These are phyloP conservation scores for Kalmusia sp. DNA, from an alignment of 2,329 filamentous ascomycete species.

Conservation along the genomic window DNA sequence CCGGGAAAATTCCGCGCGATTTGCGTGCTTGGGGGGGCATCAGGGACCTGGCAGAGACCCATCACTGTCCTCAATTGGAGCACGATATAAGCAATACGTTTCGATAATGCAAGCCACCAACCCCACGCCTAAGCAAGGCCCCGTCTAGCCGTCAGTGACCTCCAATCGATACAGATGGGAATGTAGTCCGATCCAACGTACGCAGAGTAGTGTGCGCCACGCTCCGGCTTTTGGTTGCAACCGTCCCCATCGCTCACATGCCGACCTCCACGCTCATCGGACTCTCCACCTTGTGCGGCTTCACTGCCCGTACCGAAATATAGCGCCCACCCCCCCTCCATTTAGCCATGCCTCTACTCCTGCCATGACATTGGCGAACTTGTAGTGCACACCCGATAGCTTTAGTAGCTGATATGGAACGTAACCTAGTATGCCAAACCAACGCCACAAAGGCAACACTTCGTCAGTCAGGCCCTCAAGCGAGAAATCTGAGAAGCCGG, in stretches of 20 bases:
- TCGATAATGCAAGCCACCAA: conserved; percentile 1
- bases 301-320: conserved; percentile 25
- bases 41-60: background rate
- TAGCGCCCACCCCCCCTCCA: conserved; percentile 24
- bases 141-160: background rate
- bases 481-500: conserved; percentile 47
- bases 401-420: conserved; percentile 56
- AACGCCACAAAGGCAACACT: conserved; percentile 56
- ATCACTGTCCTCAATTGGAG: background rate
- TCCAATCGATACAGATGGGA: background rate
- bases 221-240: background rate
- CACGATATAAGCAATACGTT: background rate
- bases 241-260: background rate
- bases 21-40: background rate
- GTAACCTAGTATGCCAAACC: conserved; percentile 57
- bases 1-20: background rate
- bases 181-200: background rate
- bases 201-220: background rate
- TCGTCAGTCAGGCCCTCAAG: conserved; percentile 56
- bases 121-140: background rate
- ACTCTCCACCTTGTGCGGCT: conserved; percentile 9
- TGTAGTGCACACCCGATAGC: conserved; percentile 53
- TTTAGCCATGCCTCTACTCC: conserved; percentile 47
- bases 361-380: conserved; percentile 59
- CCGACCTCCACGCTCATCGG: background rate